Evolutionary conservation across 2,329 filamentous ascomycete species (phyloP), one percentile per base, ranked within the genome.

Genomic region (Fusarium sp.): DNA sequence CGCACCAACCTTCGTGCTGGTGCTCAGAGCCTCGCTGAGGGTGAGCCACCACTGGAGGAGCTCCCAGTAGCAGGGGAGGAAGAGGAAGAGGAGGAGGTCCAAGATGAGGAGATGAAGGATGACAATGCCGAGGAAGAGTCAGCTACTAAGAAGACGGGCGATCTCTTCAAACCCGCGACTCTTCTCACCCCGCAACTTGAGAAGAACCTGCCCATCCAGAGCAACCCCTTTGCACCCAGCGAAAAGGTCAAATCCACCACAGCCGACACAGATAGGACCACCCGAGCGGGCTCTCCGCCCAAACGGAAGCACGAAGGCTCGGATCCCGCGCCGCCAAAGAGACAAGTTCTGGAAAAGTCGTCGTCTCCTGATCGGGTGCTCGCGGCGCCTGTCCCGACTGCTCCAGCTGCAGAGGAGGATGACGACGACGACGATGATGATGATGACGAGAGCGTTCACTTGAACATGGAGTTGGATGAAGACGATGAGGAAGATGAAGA

Each of bases 391-490:
- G 24, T 66, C 10, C 66, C 69, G 4, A 79, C 75, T 56, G 71
- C 66, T 17, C 56, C 60, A n/a, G 63, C 74, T 20, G 79, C 51
- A 27, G 62, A 75, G 12, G 79, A 62, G 4, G 79, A 75, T 1
- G 81, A 35, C 14, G 67, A 65, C 4, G 79, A 76, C 1, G 81
- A 79, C 1, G 82, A 82, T 6, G 85, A 82, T 35, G 85, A 82
- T 35, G 85, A 86, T 24, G 87, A 89, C 64, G 87, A 86, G 63
- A 90, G 88, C 67, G 85, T 90, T 14, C 87, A 90, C 79, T 81
- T 90, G 65, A 88, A 90, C 63, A 90, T 90, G 87, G 88, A 89
- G 53, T 79, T 91, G 11, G 88, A 90, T 11, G 87, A 87, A 17
- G 85, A 87, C 11, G 86, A 86, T 0, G 83, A 78, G 4, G 70